Conservation (phyloP, 2,329 filamentous ascomycete genomes). For the Trichoderma sp. region DNA sequence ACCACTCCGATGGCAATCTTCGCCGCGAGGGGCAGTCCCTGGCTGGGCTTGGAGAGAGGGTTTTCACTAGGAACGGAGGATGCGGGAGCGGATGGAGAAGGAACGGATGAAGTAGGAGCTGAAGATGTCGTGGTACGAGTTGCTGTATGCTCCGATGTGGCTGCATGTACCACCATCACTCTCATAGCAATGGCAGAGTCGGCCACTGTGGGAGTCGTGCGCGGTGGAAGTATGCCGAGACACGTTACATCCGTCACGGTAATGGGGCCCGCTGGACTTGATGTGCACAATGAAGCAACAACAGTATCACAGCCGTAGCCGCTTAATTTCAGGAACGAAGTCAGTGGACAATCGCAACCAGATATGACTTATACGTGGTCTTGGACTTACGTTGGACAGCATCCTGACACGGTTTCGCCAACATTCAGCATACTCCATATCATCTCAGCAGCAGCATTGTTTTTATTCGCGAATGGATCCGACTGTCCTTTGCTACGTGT, state of each 20-base stretch:
- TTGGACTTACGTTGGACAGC: background rate
- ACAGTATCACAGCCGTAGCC: background rate
- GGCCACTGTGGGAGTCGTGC: background rate
- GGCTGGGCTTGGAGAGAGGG: background rate
- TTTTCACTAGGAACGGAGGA: background rate
- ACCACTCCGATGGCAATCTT: background rate
- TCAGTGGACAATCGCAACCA: background rate
- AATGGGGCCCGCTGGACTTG: rapidly evolving
- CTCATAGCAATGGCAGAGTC: rapidly evolving
- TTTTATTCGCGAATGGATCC: background rate
- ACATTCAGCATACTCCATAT: background rate
- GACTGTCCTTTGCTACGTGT: background rate
- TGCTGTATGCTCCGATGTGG: background rate
- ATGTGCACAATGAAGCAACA: background rate
- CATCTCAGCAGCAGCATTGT: too few species aligned
- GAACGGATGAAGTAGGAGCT: background rate
- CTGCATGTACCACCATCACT: background rate
- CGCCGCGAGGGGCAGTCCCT: background rate
- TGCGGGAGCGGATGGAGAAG: background rate
- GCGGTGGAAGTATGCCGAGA: background rate
- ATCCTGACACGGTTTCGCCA: background rate
- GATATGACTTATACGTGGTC: background rate
- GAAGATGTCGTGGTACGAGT: background rate
- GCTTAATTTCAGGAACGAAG: background rate
- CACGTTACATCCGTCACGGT: background rate